Percentiles rank a stretch among this genome's conserved stretches.
These are phyloP conservation scores for Fusarium tjaetaba DNA, from an alignment of 2,329 filamentous ascomycete genomes.

Conservation along the genomic window DNA sequence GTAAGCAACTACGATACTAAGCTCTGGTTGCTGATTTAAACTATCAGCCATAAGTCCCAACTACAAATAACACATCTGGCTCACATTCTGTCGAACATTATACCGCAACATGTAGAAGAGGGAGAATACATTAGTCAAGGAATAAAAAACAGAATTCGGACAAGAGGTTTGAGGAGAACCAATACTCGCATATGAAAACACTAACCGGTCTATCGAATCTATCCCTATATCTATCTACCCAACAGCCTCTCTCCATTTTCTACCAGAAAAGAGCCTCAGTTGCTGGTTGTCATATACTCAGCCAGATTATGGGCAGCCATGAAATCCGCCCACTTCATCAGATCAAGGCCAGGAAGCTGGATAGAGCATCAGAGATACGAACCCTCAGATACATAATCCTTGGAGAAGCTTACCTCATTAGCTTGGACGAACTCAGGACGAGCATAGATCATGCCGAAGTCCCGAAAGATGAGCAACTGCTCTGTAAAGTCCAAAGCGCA, in stretches of 20 bases:
- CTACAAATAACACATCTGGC: too few relatives aligned
- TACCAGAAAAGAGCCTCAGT: too few relatives aligned
- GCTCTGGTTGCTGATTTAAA: too few relatives aligned
- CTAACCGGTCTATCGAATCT: not conserved
- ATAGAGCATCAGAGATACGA: not conserved
- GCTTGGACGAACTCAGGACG: not conserved
- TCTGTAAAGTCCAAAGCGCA: conserved; percentile 4
- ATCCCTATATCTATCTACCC: not conserved
- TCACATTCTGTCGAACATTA: too few relatives aligned
- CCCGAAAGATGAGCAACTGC: not conserved
- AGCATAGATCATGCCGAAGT: conserved; percentile 1
- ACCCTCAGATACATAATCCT: rapidly evolving
- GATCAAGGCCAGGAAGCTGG: not conserved
- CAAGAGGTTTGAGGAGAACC: too few relatives aligned
- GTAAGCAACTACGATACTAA: too few relatives aligned
- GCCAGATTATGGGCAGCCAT: not conserved
- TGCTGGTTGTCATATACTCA: not conserved
- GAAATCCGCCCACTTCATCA: conserved; percentile 3
- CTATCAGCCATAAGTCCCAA: too few relatives aligned
- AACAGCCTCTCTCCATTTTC: too few relatives aligned
- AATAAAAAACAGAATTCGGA: too few relatives aligned
- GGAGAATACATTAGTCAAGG: too few relatives aligned
- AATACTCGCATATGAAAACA: too few relatives aligned
- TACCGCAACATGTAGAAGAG: too few relatives aligned
- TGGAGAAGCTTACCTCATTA: not conserved